These are phyloP conservation scores for Aspergillus aculeatus DNA, from an alignment of 2,329 filamentous ascomycete genomes.

Conservation along the genomic window DNA sequence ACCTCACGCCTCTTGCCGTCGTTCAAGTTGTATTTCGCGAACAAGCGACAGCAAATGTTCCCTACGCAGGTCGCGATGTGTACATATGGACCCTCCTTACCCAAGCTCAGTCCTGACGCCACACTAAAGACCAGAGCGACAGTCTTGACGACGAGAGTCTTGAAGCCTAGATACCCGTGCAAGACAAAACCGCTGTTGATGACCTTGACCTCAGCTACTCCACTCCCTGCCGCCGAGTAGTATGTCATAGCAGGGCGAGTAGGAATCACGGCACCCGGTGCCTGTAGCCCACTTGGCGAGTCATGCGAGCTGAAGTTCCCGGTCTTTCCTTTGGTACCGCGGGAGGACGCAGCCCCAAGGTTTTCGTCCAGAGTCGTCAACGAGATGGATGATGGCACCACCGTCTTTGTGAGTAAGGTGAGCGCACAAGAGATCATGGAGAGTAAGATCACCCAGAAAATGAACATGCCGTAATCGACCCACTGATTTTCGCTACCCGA, in stretches of 20 bases:
- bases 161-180: slow-evolving; percentile 88
- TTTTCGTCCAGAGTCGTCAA: slow-evolving; percentile 92
- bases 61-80: slow-evolving; percentile 94
- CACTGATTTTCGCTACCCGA: slow-evolving; percentile 51
- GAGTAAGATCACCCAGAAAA: slow-evolving; percentile 68
- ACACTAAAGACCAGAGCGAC: slow-evolving; percentile 81
- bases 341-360: slow-evolving; percentile 64
- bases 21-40: slow-evolving; percentile 88
- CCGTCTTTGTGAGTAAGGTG: slow-evolving; percentile 87
- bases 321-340: slow-evolving; percentile 46
- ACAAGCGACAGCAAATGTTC: slow-evolving; percentile 92
- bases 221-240: slow-evolving; percentile 92
- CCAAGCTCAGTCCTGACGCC: slow-evolving; percentile 86
- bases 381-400: slow-evolving; percentile 83
- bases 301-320: slow-evolving; percentile 44
- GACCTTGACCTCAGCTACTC: slow-evolving; percentile 94
- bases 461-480: slow-evolving; percentile 76
- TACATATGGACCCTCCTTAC: slow-evolving; percentile 96
- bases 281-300: slow-evolving; percentile 42
- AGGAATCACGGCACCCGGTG: slow-evolving; percentile 32
- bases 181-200: slow-evolving; percentile 97
- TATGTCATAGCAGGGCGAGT: slow-evolving; percentile 74
- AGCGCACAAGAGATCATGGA: slow-evolving; percentile 72
- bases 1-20: slow-evolving; percentile 93
- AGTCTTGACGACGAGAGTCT: slow-evolving; percentile 83